phyloP scores from a whole-genome alignment of 768 basidiomycete species.

The Dioszegia hungarica region DNA sequence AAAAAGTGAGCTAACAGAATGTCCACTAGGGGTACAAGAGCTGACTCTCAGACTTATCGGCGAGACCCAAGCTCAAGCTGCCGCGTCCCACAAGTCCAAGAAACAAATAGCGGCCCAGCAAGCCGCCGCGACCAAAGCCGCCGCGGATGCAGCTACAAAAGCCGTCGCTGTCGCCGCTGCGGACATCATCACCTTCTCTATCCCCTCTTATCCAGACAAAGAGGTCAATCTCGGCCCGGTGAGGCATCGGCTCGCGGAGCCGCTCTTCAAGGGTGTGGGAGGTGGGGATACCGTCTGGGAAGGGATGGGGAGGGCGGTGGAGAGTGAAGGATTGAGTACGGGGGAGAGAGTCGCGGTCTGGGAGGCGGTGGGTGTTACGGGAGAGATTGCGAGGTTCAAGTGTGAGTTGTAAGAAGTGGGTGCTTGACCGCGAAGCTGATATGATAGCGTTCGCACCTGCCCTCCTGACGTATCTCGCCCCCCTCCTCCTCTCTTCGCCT shows the following conservation, averaged over 20 bases:
- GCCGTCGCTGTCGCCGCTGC: slow-evolving; percentile 14
- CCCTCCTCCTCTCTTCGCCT: slow-evolving; percentile 36
- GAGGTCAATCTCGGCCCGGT: slow-evolving; percentile 40
- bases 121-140: slow-evolving; percentile 27
- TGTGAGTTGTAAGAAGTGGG: slow-evolving; percentile 25
- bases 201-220: slow-evolving; percentile 34
- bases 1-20: slow-evolving; percentile 33
- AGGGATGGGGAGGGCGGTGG: slow-evolving; percentile 37
- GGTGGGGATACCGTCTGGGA: slow-evolving; percentile 44
- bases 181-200: slow-evolving; percentile 31
- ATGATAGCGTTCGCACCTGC: slow-evolving; percentile 37
- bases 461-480: slow-evolving; percentile 40
- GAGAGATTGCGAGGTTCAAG: slow-evolving; percentile 42
- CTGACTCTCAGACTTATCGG: slow-evolving; percentile 30
- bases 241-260: slow-evolving; percentile 44
- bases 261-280: slow-evolving; percentile 25
- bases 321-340: slow-evolving; percentile 26
- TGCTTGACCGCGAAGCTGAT: neutral
- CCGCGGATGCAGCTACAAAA: slow-evolving; percentile 32
- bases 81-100: slow-evolving; percentile 37
- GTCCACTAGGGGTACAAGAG: neutral
- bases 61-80: slow-evolving; percentile 22
- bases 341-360: slow-evolving; percentile 30
- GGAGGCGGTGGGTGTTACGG: slow-evolving; percentile 43
- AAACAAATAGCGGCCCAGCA: slow-evolving; percentile 19